Evolutionary conservation across 306 rosid species (phyloP), one percentile per base, ranked within the genome.

Genomic region (Trifolium fragiferum): DNA sequence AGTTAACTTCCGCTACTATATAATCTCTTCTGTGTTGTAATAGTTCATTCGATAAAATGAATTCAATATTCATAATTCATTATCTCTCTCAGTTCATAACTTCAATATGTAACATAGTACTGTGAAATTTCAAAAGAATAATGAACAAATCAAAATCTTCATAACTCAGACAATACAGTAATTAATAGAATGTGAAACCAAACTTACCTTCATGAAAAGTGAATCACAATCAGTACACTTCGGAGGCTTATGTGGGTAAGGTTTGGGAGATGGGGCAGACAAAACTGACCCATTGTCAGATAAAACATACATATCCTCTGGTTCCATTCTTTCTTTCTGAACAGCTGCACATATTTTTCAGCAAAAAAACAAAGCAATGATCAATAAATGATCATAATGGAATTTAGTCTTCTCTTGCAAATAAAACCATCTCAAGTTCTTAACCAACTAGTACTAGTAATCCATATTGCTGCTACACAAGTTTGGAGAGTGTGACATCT

Each of bases 271-370:
- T 73, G 98, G 98, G 55, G 91, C 72, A 66, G 83, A 75, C 88
- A 94, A 76, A 82, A 91, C 32, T 47, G 90, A 64, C 55, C 97
- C 97, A 80, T 68, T 78, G 10, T 88, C 79, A 65, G 96, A 80
- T 60, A 94, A 43, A 76, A 94, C 88, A 62, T 89, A 94, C 97
- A 94, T 91, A 73, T 94, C 98, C 82, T 88, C 98, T 0, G 97
- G 89, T 63, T 88, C 87, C 97, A 94, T 91, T 78, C 99, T 89
- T 85, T 94, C 97, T 77, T 92, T 92, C 87, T 90, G 99, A 77
- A 94, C 99, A 43, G 95, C 99, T 94, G 76, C 70, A 63, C 80
- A 78, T 73, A 70, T 66, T 43, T 51, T 72, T 77, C 75, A 76
- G 66, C 46, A 40, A 19, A 63, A 63, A 57, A 30, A 25, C 53